Evolutionary conservation across 2,329 filamentous ascomycete genomes (phyloP), one percentile per base, ranked within the genome.

Genomic region (Diplodia seriata): DNA sequence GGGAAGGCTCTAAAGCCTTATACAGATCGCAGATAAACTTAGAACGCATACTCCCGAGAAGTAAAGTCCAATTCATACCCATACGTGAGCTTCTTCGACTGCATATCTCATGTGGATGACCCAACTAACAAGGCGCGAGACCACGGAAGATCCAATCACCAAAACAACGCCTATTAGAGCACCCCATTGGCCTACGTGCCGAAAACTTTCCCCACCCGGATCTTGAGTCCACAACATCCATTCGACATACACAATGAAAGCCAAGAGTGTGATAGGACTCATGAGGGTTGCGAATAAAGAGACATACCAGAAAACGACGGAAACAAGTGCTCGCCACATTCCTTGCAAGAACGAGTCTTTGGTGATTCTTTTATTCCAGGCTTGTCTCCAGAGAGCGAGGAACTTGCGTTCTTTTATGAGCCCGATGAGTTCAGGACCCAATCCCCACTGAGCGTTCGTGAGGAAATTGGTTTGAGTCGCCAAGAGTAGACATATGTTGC

Each of bases 1-100:
- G 82, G 83, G 12, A 80, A 78, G 31, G 79, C 75, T 15, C 76
- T 74, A 73, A 78, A 74, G 61, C 70, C 78, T 11, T 80, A 43
- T n/a, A 8, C 55, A 2, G 7, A 43, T 43, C 40, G 18, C 40
- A 43, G 15, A 5, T 43, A 43, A n/a, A 43, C 23, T 26, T 26
- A 3, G 23, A 3, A 26, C 23, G 23, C 23, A 26, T 26, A 26
- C 23, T 26, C 23, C 23, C 23, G 11, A 14, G 29, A 31, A 38
- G 31, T 8, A 23, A 3, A 26, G 23, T 26, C 23, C 23, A 26
- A 26, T 26, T 26, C 23, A 26, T 26, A 26, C 23, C 23, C 23
- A 26, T 26, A 26, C 23, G 23, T 26, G 23, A 26, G 23, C 23
- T 26, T 26, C 23, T 26, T 26, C 23, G 23, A 26, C 23, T 26